Evolutionary conservation across 176 grass and related monocot species (phyloP), one percentile per base, ranked within the genome.

Genomic region (Chrysopogon serrulatus): DNA sequence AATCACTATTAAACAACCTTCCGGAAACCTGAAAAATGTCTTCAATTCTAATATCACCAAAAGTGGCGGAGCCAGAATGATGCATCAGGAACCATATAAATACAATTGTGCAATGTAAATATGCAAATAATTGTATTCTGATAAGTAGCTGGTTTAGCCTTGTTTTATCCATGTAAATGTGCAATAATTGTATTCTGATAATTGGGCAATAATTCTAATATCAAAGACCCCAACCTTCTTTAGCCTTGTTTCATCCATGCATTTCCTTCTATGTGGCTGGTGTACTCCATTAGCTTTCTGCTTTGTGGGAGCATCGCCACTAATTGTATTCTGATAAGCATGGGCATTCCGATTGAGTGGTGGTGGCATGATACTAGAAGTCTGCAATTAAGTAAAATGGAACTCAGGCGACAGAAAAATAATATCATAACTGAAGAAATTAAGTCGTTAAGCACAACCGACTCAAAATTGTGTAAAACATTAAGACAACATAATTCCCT

Each of bases 1-100:
- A 90, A 65, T 99, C 93, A 87, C 7, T 79, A 90, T 91, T 87
- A 78, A 99, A 99, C 61, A 99, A 80, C 83, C 93, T 99, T 83
- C 94, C 96, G 56, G 96, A 94, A 83, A 96, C 93, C 96, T 96
- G 86, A 78, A 89, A 91, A 80, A 42, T 17, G 3, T 66, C 36
- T 32, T 86, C 13, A 68, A 68, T 28, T 83, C 67, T 60, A 73
- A 30, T 83, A 78, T 79, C 88, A 86, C 78, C 73, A 60, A 13
- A n/a, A 60, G n/a, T 60, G 23, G 56, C n/a, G 10, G 54, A 57
- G 54, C 23, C 54, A 56, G 21, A n/a, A n/a, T 56, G 53, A 56
- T 56, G 53, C 21, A 54, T 54, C 21, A 56, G 8, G 53, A 8
- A n/a, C 23, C 23, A 56, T 56, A 56, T 26, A 24, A 12, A 59